Conservation (phyloP, 2,329 filamentous ascomycete genomes). For the Talaromyces piceae region DNA sequence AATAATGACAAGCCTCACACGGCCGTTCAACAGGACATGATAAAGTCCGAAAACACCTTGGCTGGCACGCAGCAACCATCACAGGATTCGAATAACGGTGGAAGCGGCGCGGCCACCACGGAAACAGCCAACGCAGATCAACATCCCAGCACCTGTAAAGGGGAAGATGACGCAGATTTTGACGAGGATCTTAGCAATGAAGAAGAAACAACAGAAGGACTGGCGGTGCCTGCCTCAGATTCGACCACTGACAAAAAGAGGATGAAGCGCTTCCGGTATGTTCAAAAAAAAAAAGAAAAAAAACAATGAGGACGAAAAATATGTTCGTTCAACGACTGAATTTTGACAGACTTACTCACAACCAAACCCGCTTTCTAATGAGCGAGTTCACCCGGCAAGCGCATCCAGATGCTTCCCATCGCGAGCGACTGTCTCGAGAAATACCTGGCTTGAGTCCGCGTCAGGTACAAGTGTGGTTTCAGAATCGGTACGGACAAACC, state of each 20-base stretch:
- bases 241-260: conserved; percentile 31
- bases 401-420: conserved; percentile 84
- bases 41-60: not conserved
- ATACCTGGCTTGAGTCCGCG: conserved; percentile 86
- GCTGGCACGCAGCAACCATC: not conserved
- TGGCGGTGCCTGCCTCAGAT: conserved; percentile 19
- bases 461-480: conserved; percentile 97
- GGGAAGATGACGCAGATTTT: conserved; percentile 8
- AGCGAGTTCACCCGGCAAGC: conserved; percentile 94
- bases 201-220: conserved; percentile 5
- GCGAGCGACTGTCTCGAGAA: conserved; percentile 77
- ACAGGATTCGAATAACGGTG: not conserved
- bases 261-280: conserved; percentile 39
- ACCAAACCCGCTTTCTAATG: conserved; percentile 96
- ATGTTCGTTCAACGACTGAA: conserved; percentile 7
- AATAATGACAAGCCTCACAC: not conserved
- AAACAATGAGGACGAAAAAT: too few species aligned
- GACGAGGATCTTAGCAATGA: conserved; percentile 9
- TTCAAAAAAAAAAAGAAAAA: too few species aligned
- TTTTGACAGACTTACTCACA: conserved; percentile 64
- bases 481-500: conserved; percentile 65
- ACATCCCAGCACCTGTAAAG: not conserved
- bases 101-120: not conserved
- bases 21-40: not conserved
- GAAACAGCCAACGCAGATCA: not conserved